These are phyloP conservation scores for Passalora sequoiae DNA, from an alignment of 2,329 filamentous ascomycete genomes.

Conservation along the genomic window DNA sequence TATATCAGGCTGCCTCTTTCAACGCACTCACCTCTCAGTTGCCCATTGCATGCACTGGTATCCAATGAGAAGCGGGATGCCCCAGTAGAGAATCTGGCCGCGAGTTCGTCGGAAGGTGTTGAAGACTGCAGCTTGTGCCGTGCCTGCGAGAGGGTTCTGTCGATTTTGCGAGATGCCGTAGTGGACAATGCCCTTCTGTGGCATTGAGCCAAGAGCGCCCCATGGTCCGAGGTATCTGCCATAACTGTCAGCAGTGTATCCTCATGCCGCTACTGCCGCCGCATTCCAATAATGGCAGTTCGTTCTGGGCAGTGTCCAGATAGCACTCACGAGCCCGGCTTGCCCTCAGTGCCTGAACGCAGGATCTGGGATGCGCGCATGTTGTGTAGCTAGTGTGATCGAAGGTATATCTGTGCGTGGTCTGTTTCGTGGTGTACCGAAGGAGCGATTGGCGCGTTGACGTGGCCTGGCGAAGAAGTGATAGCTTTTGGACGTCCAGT, in stretches of 20 bases:
- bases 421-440: no score
- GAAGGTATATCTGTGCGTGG: slow-evolving; percentile 5
- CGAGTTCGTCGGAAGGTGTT: slow-evolving; percentile 87
- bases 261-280: no score
- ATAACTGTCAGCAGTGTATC: slow-evolving; percentile 7
- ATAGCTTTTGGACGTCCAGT: no score
- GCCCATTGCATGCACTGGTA: slow-evolving; percentile 91
- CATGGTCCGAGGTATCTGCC: slow-evolving; percentile 67
- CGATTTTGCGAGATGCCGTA: slow-evolving; percentile 83
- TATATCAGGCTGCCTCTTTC: no score
- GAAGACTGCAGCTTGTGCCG: slow-evolving; percentile 79
- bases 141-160: slow-evolving; percentile 78
- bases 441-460: no score
- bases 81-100: slow-evolving; percentile 82
- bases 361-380: slow-evolving; percentile 37
- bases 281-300: no score
- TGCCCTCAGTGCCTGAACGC: slow-evolving; percentile 36
- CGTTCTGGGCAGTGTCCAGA: not conserved
- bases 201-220: slow-evolving; percentile 59
- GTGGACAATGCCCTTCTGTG: slow-evolving; percentile 57
- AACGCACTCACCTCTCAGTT: slow-evolving; percentile 76
- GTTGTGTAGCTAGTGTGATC: slow-evolving; percentile 14
- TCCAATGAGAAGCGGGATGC: slow-evolving; percentile 68
- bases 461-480: no score
- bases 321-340: slow-evolving; percentile 38